A percentile compares a stretch with the other conserved stretches of the same genome.
Evolutionary conservation across 1,139 yeast species (phyloP).

Genomic region (Pichia sp.): DNA sequence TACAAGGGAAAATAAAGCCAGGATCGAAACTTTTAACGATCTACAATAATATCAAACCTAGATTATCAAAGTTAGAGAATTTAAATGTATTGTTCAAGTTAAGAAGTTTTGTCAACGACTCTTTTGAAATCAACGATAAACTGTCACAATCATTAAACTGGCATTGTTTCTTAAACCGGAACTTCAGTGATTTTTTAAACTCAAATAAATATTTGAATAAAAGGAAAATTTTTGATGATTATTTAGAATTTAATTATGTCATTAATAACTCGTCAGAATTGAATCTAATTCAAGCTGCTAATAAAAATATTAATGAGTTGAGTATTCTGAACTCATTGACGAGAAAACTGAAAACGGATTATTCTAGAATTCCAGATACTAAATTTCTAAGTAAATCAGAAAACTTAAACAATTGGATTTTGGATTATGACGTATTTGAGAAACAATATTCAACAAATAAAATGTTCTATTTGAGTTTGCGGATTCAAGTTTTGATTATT

Average conservation of each 20-base stretch:
- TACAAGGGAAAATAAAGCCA: constrained; percentile 24
- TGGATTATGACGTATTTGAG: constrained; percentile 17
- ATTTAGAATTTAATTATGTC: too few species aligned
- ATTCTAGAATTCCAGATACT: background rate
- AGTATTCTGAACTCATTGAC: background rate
- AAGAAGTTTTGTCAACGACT: constrained; percentile 15
- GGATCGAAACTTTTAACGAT: constrained; percentile 23
- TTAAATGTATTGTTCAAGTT: constrained; percentile 16
- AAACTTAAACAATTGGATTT: constrained; percentile 18
- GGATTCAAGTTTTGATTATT: constrained; percentile 18
- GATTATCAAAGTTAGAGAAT: constrained; percentile 15
- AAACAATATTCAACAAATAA: constrained; percentile 11
- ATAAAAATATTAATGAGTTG: background rate
- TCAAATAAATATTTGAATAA: too few species aligned
- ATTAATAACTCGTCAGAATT: background rate
- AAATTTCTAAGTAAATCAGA: too few species aligned
- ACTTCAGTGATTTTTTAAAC: too few species aligned
- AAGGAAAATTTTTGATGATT: too few species aligned
- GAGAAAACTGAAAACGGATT: background rate
- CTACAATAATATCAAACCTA: constrained; percentile 19
- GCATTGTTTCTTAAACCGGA: constrained; percentile 2
- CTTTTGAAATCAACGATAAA: constrained; percentile 23
- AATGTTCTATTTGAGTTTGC: constrained; percentile 14
- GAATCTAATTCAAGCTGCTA: background rate
- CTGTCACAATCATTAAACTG: constrained; percentile 20